Evolutionary conservation across 495 filamentous ascomycete genomes (phyloP), one percentile per base, ranked within the genome.

Genomic region (Aspergillus kassunensis): DNA sequence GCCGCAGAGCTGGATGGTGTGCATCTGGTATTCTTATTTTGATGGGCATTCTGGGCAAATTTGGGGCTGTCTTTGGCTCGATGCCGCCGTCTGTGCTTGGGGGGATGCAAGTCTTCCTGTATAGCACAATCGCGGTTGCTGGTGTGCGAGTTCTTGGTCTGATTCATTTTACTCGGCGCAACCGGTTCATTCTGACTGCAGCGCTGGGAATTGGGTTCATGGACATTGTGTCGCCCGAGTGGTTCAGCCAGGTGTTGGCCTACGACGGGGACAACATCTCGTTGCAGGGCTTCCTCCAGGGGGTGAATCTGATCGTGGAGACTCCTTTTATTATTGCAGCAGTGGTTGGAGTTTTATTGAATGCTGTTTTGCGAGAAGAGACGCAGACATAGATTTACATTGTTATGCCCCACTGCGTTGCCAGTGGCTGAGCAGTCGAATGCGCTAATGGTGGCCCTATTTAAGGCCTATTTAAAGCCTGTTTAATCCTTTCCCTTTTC

Each of bases 61-160:
- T 93, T 63, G 88, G 89, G 3, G 89, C 90, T 2, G 75, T 86
- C 0, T 80, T 93, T 1, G 87, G 89, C 8, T 75, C 88, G 19
- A 93, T 93, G 61, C 90, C 90, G 0, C 65, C 78, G n/a, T 60
- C 90, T 0, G 88, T 92, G 1, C 74, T 93, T 3, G 89, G 89
- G 19, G 89, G 90, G 29, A 91, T 93, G 87, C 91, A 90, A 10
- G 90, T 89, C 0, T 93, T 93, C 66, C 74, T 95, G 4, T 93
- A 92, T 69, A 76, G 75, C 61, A 76, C 87, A 9, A 90, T 95
- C 20, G 83, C 85, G 10, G 85, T 91, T 3, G 89, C 86, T 0
- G 90, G 90, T 56, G 79, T 93, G 49, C 79, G 84, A 42, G 91
- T 95, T 51, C 84, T 90, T 53, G 74, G 80, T 20, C 81, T 85